Evolutionary conservation across 805 yeast species (phyloP).

Genomic region (Candida awuae): DNA sequence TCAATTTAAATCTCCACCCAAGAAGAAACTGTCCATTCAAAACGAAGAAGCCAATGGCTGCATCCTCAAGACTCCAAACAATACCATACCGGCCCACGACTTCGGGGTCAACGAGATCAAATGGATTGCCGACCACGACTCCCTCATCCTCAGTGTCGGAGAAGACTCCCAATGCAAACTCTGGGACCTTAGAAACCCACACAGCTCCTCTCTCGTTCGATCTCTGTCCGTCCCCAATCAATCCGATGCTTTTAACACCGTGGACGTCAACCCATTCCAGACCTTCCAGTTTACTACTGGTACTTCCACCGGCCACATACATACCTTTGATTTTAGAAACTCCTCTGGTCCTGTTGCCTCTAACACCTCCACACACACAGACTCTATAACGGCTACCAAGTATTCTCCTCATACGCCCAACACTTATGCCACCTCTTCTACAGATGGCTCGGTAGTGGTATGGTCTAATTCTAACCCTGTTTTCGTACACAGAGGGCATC

Average conservation of each 20-base stretch:
- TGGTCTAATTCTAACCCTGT: constrained; percentile 42
- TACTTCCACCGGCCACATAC: constrained; percentile 46
- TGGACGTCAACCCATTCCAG: constrained; percentile 53
- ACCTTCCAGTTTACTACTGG: constrained; percentile 60
- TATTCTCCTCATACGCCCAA: constrained; percentile 60
- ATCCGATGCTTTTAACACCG: constrained; percentile 35
- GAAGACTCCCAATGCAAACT: constrained; percentile 49
- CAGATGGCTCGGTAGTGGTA: constrained; percentile 53
- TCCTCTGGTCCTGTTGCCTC: constrained; percentile 25
- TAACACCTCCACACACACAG: constrained; percentile 35
- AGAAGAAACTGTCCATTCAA: constrained; percentile 9
- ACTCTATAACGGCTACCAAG: constrained; percentile 53
- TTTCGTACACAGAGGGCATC: constrained; percentile 80
- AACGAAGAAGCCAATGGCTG: constrained; percentile 9
- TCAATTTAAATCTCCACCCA: constrained; percentile 13
- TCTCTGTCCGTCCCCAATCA: constrained; percentile 12
- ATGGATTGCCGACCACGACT: constrained; percentile 58
- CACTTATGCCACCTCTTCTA: constrained; percentile 59
- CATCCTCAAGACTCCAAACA: constrained; percentile 12
- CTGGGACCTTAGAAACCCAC: constrained; percentile 42
- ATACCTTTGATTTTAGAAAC: constrained; percentile 60
- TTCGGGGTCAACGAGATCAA: constrained; percentile 63
- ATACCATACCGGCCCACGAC: constrained; percentile 27
- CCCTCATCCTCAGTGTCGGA: constrained; percentile 56
- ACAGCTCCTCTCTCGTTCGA: constrained; percentile 6